These are phyloP conservation scores for Yueomyces sinensis DNA, from an alignment of 805 yeast species.

Conservation along the genomic window DNA sequence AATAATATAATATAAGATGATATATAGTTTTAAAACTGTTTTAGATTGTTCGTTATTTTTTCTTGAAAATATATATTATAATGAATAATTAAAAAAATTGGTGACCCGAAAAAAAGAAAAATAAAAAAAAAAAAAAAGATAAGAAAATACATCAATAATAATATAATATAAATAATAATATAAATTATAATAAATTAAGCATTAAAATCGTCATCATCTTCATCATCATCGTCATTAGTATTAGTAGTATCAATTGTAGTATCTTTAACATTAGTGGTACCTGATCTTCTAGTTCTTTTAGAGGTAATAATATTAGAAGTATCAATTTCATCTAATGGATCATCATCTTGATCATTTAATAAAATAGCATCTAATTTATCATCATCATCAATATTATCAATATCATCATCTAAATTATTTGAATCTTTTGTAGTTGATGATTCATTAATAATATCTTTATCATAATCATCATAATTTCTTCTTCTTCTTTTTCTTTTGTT, in stretches of 20 bases:
- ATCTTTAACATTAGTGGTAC: slow-evolving; percentile 67
- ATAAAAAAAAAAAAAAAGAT: too few species aligned
- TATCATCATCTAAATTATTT: slow-evolving; percentile 23
- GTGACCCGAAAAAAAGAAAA: too few species aligned
- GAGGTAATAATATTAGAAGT: slow-evolving; percentile 65
- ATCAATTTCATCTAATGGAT: slow-evolving; percentile 58
- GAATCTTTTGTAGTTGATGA: slow-evolving; percentile 23
- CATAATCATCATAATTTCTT: slow-evolving; percentile 47
- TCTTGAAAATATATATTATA: too few species aligned
- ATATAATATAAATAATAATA: too few species aligned
- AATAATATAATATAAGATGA: too few species aligned
- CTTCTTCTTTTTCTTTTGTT: slow-evolving; percentile 20
- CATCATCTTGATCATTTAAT: slow-evolving; percentile 66
- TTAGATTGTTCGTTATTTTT: too few species aligned
- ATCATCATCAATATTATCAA: slow-evolving; percentile 38
- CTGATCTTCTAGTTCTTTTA: slow-evolving; percentile 84
- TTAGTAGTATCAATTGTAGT: slow-evolving; percentile 40
- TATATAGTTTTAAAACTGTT: too few species aligned
- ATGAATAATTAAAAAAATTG: too few species aligned
- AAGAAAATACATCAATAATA: too few species aligned
- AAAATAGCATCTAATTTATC: slow-evolving; percentile 36
- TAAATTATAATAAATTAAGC: slow-evolving; percentile 2
- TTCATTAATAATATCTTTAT: slow-evolving; percentile 47
- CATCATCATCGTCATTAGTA: slow-evolving; percentile 27
- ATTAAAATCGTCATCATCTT: slow-evolving; percentile 13